These are phyloP conservation scores for Phialemonium atrogriseum DNA, from an alignment of 2,329 filamentous ascomycete genomes.

Conservation along the genomic window DNA sequence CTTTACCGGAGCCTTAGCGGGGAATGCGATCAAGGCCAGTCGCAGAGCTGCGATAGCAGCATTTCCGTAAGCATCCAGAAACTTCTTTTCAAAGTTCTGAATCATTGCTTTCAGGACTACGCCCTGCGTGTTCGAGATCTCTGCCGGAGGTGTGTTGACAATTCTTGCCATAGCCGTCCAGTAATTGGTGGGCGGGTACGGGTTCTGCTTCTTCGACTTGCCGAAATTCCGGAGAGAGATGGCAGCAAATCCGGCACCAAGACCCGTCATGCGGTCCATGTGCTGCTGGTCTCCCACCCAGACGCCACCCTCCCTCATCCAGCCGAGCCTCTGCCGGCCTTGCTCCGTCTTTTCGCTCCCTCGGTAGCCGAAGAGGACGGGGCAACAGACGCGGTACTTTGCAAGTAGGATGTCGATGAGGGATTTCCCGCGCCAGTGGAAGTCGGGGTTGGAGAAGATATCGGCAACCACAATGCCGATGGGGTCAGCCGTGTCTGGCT, in stretches of 20 bases:
- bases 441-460: constrained; percentile 57
- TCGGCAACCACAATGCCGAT: constrained; percentile 62
- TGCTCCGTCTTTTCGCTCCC: constrained; percentile 65
- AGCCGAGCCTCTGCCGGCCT: constrained; percentile 63
- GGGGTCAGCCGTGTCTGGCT: constrained; percentile 57
- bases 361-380: constrained; percentile 75
- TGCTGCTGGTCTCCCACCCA: constrained; percentile 67
- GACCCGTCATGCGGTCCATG: constrained; percentile 71
- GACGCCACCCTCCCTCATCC: constrained; percentile 52
- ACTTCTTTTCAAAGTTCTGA: constrained; percentile 62
- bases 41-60: constrained; percentile 64
- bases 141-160: constrained; percentile 59
- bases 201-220: constrained; percentile 59
- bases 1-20: constrained; percentile 40
- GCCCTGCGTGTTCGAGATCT: constrained; percentile 66
- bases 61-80: constrained; percentile 74
- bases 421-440: constrained; percentile 54
- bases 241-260: constrained; percentile 77
- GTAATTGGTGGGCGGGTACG: constrained; percentile 70
- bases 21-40: constrained; percentile 67
- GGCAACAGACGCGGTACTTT: constrained; percentile 74
- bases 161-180: constrained; percentile 74
- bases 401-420: constrained; percentile 72
- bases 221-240: constrained; percentile 77
- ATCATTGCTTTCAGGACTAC: constrained; percentile 65